Base-by-base conservation (phyloP, 257 asterid genomes). In the Scutellaria barbata region DNA sequence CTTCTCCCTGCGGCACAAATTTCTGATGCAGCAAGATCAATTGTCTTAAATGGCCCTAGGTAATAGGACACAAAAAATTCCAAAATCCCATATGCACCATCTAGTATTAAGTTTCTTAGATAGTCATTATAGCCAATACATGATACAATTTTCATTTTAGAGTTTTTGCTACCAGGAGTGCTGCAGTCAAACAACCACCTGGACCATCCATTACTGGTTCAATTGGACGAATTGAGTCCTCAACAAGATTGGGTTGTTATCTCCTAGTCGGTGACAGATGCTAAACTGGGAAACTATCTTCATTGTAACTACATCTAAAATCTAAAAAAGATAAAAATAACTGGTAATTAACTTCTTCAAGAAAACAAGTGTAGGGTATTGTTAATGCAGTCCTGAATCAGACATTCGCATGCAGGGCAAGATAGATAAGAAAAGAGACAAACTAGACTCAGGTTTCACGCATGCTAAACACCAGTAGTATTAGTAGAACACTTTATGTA, bases 241-340 rank as follows among this genome's bases (percentile, higher is more conserved):
- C n/a, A 37, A 60, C 66, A 37, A 40, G 66, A 39, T 18, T 59
- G 22, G 64, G 50, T 9, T 40, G 12, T 37, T 61, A 61, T 40
- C 52, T 41, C 37, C 67, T 61, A 40, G 22, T 8, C 52, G 10
- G 67, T 9, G 67, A 40, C 51, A 61, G 33, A 10, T 18, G 7
- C 9, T 1, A 60, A 60, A n/a, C 66, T 9, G 9, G 66, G 33
- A 60, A 60, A 60, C 48, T 61, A 61, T 40, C 67, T 16, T 10
- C 22, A 40, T 9, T 40, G 30, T 13, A 10, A 39, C 50, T 39
- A 61, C 8, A 39, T 14, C 66, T 35, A 39, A 48, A 57, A 8
- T 37, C 12, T 30, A 5, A 57, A 12, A n/a, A 12, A 59, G n/a
- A 5, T 35, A 33, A 58, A 11, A 12, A 10, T 1, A 61, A 16